These are phyloP conservation scores for Codiaeum variegatum DNA, from an alignment of 441 rosid genomes.

Conservation along the genomic window DNA sequence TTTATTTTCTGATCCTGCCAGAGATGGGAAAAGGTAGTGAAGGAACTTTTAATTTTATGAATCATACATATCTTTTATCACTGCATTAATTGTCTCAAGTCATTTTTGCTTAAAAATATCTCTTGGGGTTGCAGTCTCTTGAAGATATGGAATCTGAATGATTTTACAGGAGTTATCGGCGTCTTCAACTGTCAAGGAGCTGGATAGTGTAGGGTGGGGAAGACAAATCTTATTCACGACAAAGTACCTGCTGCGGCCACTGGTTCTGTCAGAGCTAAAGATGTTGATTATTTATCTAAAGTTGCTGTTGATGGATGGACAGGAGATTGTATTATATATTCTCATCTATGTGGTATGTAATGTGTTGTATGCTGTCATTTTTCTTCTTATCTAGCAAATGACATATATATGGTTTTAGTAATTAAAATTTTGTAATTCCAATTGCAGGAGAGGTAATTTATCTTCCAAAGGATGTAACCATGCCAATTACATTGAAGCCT, in stretches of 20 bases:
- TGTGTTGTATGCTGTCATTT: not conserved
- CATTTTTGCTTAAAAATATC: not conserved
- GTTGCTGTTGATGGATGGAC: slow-evolving; percentile 51
- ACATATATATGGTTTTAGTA: not conserved
- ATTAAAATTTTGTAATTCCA: slow-evolving; percentile 4
- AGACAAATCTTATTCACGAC: slow-evolving; percentile 58
- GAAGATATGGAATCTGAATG: slow-evolving; percentile 74
- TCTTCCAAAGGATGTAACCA: slow-evolving; percentile 47
- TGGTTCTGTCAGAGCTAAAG: slow-evolving; percentile 46
- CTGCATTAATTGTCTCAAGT: not conserved
- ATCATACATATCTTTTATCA: not conserved
- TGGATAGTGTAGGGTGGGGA: slow-evolving; percentile 63
- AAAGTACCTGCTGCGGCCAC: slow-evolving; percentile 49
- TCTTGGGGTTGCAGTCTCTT: slow-evolving; percentile 41
- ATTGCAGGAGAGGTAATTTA: slow-evolving; percentile 54
- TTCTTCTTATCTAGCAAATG: not conserved
- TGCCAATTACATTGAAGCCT: slow-evolving; percentile 56
- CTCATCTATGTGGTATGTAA: slow-evolving; percentile 57
- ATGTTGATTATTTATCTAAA: slow-evolving; percentile 52
- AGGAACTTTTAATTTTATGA: not conserved
- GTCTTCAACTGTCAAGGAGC: slow-evolving; percentile 70
- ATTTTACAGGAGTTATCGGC: slow-evolving; percentile 49
- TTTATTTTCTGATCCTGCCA: slow-evolving; percentile 53
- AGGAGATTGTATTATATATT: slow-evolving; percentile 50
- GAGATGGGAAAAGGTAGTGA: slow-evolving; percentile 52